These are phyloP conservation scores for Gelatoporia subvermispora DNA, from an alignment of 768 basidiomycete genomes.

Conservation along the genomic window DNA sequence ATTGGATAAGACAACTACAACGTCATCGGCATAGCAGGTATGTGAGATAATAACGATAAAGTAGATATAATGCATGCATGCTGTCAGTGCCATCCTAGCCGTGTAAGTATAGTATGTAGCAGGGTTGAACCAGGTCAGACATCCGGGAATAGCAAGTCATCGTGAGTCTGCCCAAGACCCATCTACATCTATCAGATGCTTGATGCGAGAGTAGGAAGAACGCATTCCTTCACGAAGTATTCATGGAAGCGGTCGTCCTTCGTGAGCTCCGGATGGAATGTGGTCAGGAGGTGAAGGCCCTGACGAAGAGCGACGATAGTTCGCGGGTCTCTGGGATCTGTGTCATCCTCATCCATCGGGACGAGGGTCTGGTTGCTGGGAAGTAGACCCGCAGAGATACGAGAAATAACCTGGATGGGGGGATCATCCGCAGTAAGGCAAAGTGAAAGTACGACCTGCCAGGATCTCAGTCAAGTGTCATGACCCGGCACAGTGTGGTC, in stretches of 20 bases:
- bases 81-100: too few relatives aligned
- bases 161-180: too few relatives aligned
- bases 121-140: too few relatives aligned
- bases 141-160: too few relatives aligned
- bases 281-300: slow-evolving; percentile 79
- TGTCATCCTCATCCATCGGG: slow-evolving; percentile 36
- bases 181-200: too few relatives aligned
- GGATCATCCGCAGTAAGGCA: slow-evolving; percentile 41
- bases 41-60: too few relatives aligned
- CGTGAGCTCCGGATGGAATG: slow-evolving; percentile 93
- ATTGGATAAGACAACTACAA: too few relatives aligned
- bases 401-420: slow-evolving; percentile 66
- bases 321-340: slow-evolving; percentile 50
- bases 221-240: slow-evolving; percentile 79
- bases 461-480: not conserved
- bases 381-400: slow-evolving; percentile 52
- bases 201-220: slow-evolving; percentile 26
- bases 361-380: slow-evolving; percentile 34
- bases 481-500: not conserved
- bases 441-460: slow-evolving; percentile 61
- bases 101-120: too few relatives aligned
- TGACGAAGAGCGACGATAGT: slow-evolving; percentile 83
- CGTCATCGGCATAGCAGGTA: too few relatives aligned
- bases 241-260: slow-evolving; percentile 86
- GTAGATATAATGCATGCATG: too few relatives aligned